phyloP scores from a whole-genome alignment of 2,329 filamentous ascomycete species.

The Talaromyces sp. region DNA sequence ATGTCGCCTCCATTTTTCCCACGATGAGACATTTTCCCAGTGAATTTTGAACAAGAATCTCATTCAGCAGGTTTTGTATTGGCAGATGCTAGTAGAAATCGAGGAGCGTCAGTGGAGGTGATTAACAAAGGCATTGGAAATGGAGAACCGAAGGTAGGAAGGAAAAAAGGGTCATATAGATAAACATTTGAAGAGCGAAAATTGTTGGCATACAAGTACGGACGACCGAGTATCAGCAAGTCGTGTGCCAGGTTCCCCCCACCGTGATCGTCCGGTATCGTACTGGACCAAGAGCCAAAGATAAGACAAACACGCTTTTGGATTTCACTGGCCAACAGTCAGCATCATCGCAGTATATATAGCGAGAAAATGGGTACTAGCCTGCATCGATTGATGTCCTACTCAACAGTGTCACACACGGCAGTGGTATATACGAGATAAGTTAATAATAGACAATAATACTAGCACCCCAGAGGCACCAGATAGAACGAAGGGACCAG shows the following conservation, averaged over 20 bases:
- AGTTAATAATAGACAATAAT: neutral
- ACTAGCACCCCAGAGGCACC: neutral
- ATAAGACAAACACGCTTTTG: neutral
- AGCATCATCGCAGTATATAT: neutral
- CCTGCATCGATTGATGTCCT: neutral
- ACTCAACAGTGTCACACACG: neutral
- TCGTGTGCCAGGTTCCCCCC: neutral
- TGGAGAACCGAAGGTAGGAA: neutral
- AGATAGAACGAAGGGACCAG: neutral
- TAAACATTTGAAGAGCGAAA: neutral
- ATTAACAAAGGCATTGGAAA: neutral
- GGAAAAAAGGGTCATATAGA: neutral
- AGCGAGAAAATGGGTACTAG: neutral
- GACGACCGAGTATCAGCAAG: neutral
- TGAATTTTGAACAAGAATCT: neutral
- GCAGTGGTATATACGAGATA: neutral
- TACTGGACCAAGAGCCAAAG: neutral
- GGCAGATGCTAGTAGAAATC: neutral
- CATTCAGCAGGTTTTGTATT: neutral
- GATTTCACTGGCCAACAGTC: neutral
- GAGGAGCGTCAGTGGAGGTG: neutral
- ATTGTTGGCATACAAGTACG: neutral
- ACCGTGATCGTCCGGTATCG: neutral
- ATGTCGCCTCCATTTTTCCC: conserved; percentile 41
- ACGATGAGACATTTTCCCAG: conserved; percentile 23